phyloP scores from a whole-genome alignment of 2,329 filamentous ascomycete species.

The Mycocentrospora acerina region DNA sequence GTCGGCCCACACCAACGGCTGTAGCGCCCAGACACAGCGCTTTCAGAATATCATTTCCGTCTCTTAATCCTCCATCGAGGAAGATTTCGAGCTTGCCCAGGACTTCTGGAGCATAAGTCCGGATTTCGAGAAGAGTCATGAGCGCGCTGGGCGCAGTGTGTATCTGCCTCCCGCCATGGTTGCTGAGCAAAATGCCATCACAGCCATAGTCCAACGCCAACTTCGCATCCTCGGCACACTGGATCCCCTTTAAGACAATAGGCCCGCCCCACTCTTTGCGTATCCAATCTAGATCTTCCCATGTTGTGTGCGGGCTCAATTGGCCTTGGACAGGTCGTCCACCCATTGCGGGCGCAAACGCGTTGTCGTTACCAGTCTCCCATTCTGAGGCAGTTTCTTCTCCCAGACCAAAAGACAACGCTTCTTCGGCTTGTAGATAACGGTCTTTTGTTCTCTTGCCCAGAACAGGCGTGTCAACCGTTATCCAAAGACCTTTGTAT shows the following conservation, averaged over 20 bases:
- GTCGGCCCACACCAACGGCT: constrained; percentile 41
- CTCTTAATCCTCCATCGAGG: constrained; percentile 41
- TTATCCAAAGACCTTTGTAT: constrained; percentile 41
- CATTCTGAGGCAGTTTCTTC: constrained; percentile 52
- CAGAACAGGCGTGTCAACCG: constrained; percentile 38
- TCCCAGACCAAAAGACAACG: constrained; percentile 52
- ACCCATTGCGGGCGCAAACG: constrained; percentile 60
- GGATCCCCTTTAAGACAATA: constrained; percentile 50
- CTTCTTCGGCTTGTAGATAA: constrained; percentile 50
- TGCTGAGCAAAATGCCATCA: constrained; percentile 53
- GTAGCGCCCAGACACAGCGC: constrained; percentile 43
- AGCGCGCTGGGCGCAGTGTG: constrained; percentile 45
- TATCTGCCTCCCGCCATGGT: constrained; percentile 57
- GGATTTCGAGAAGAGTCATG: constrained; percentile 42
- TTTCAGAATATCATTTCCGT: constrained; percentile 44
- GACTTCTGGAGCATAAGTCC: constrained; percentile 39
- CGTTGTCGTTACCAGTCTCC: constrained; percentile 56
- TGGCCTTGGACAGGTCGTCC: constrained; percentile 40
- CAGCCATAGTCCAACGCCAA: constrained; percentile 48
- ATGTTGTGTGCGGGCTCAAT: constrained; percentile 50
- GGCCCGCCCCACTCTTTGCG: constrained; percentile 43
- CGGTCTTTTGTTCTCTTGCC: constrained; percentile 40
- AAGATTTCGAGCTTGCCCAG: constrained; percentile 41
- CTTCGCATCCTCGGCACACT: constrained; percentile 48
- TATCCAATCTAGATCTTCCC: constrained; percentile 51